These are phyloP conservation scores for Lepidium campestre DNA, from an alignment of 441 rosid species.

Conservation along the genomic window DNA sequence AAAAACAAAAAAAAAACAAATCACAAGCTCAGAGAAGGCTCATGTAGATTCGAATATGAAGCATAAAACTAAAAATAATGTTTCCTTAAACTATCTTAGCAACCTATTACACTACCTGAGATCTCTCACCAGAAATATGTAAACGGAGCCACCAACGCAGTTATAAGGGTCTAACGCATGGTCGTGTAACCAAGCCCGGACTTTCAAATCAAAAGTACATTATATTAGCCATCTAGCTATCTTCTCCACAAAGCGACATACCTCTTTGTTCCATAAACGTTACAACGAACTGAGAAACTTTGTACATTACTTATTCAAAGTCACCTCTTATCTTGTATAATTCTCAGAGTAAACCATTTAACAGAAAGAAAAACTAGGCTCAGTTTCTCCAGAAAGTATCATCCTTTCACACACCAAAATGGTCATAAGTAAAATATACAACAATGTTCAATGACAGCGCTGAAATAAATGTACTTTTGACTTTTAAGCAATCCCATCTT, in stretches of 20 bases:
- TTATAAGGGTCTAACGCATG: background rate
- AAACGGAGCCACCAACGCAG: constrained; percentile 13
- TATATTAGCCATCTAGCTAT: background rate
- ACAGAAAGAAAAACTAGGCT: background rate
- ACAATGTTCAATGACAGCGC: background rate
- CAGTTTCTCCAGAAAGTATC: constrained; percentile 7
- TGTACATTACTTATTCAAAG: background rate
- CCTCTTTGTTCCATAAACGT: background rate
- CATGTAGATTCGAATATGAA: background rate
- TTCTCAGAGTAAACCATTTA: background rate
- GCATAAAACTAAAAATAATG: background rate
- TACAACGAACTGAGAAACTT: background rate
- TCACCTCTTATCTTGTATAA: background rate
- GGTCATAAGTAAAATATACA: background rate
- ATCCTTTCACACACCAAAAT: constrained; percentile 6
- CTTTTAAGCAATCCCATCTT: background rate
- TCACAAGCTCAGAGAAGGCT: constrained; percentile 24
- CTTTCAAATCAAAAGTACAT: background rate
- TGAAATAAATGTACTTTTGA: background rate
- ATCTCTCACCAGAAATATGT: constrained; percentile 10
- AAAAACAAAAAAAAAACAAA: background rate
- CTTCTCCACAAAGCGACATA: background rate
- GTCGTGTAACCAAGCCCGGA: constrained; percentile 7
- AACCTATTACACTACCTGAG: constrained; percentile 28
- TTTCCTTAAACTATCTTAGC: constrained; percentile 3